Base-by-base conservation (phyloP, 768 basidiomycete genomes). In the Paxillus ammoniavirescens region DNA sequence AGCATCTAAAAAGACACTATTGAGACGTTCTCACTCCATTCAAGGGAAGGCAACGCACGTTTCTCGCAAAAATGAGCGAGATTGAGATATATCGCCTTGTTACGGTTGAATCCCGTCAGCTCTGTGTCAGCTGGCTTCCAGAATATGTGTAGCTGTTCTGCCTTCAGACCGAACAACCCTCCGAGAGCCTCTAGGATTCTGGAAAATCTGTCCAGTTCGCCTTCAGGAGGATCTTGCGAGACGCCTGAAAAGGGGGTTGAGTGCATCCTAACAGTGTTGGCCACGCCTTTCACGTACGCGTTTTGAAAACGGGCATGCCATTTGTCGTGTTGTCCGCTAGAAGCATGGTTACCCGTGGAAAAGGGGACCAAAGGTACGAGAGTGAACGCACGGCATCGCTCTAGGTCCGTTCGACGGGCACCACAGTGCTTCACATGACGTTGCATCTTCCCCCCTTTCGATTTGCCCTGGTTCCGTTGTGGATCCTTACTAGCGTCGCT, bases 81-180 rank as follows among this genome's bases (percentile, higher is more conserved):
- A 30, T 57, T 57, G 15, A 60, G 50, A 42, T 54, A 60, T 12
- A 60, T 57, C 14, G 48, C 49, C 30, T 45, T 44, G 31, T 47
- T 60, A 10, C 59, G 59, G 38, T 60, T 60, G 49, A 60, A 60
- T n/a, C 59, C 59, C 59, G 57, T 57, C 42, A 60, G 35, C 30
- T 54, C 49, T 10, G 17, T 9, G 50, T 57, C 56, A 14, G 23
- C 28, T n/a, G 28, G 18, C 8, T 57, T 42, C 48, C 31, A 60
- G 28, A 60, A 57, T 50, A 60, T 37, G 28, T 60, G 59, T 9
- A 56, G 49, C 15, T 48, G 37, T 15, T 47, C 37, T 9, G 53
- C 36, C 10, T 26, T 30, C 13, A 57, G 30, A 9, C 10, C 12
- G 21, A 57, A 60, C 18, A 60, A 33, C 26, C 44, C 5, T 14